Evolutionary conservation across 202 grass and related monocot genomes (phyloP).

Genomic region (Elaeis oleifera): DNA sequence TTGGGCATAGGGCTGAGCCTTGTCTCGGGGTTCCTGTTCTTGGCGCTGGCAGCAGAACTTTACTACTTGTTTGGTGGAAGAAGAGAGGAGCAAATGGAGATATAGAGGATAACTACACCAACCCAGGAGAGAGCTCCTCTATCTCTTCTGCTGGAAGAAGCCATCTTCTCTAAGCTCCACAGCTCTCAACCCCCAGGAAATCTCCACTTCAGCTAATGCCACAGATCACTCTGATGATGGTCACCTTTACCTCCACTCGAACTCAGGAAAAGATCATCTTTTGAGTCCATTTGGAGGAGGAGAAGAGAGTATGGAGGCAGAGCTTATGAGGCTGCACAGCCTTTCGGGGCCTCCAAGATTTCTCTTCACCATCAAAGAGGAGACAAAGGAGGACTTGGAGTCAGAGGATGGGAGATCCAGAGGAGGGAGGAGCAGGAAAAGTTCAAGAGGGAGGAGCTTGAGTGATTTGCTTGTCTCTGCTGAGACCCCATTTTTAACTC

Average conservation of each 20-base stretch:
- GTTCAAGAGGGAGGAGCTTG: conserved; percentile 40
- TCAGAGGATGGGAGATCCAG: conserved; percentile 56
- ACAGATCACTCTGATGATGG: neutral
- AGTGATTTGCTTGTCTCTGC: conserved; percentile 63
- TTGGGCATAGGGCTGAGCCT: conserved; percentile 50
- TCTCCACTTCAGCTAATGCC: neutral
- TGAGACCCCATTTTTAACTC: conserved; percentile 56
- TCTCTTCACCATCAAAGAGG: conserved; percentile 99
- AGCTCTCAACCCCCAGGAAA: conserved; percentile 29
- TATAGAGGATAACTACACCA: conserved; percentile 11
- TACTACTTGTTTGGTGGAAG: conserved; percentile 82
- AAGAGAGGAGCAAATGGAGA: conserved; percentile 21
- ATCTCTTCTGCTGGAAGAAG: conserved; percentile 74
- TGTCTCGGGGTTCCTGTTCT: conserved; percentile 54
- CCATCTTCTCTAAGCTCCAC: conserved; percentile 25
- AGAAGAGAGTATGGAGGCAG: conserved; percentile 56
- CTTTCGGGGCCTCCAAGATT: conserved; percentile 63
- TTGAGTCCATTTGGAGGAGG: conserved; percentile 16
- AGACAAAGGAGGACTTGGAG: conserved; percentile 87
- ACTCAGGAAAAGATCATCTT: conserved; percentile 21
- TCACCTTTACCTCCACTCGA: conserved; percentile 3
- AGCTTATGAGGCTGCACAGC: conserved; percentile 79
- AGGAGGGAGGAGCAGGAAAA: conserved; percentile 40
- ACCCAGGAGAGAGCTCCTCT: conserved; percentile 37
- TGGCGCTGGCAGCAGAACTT: conserved; percentile 63